A percentile compares a stretch with the other conserved stretches of the same genome.
These are phyloP conservation scores for Lentinula aciculospora DNA, from an alignment of 768 basidiomycete species.

Conservation along the genomic window DNA sequence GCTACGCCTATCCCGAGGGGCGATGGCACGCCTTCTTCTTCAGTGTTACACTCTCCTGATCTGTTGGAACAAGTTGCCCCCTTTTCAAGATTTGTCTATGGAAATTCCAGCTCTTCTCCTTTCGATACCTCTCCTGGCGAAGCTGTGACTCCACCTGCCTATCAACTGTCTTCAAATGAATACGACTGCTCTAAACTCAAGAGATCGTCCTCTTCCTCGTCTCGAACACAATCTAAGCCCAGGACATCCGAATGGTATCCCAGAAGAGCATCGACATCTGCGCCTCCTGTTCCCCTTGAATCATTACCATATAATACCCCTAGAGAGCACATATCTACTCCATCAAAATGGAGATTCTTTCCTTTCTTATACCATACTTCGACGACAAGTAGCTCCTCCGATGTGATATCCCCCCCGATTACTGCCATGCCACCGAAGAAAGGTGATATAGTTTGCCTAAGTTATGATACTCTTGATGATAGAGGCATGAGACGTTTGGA, in stretches of 20 bases:
- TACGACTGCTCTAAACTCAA: neutral
- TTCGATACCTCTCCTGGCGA: neutral
- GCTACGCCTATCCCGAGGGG: slow-evolving; percentile 10
- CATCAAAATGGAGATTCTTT: slow-evolving; percentile 37
- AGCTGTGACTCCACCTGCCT: neutral
- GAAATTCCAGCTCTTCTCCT: slow-evolving; percentile 7
- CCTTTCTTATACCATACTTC: slow-evolving; percentile 30
- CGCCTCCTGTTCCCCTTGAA: slow-evolving; percentile 6
- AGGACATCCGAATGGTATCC: slow-evolving; percentile 7
- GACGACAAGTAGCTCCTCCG: slow-evolving; percentile 16
- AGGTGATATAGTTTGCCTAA: slow-evolving; percentile 71
- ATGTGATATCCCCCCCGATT: slow-evolving; percentile 11
- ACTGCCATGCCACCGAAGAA: slow-evolving; percentile 27
- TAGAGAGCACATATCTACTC: slow-evolving; percentile 14
- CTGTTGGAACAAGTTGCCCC: slow-evolving; percentile 14
- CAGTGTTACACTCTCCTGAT: slow-evolving; percentile 16
- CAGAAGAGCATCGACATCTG: slow-evolving; percentile 10
- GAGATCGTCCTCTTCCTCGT: slow-evolving; percentile 4
- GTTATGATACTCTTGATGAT: slow-evolving; percentile 73
- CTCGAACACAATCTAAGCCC: neutral
- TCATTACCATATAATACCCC: neutral
- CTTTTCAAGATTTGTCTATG: slow-evolving; percentile 18
- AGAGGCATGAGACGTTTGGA: slow-evolving; percentile 68
- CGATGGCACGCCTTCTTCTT: slow-evolving; percentile 18
- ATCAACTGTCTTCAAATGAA: neutral